Conservation (phyloP, 768 basidiomycete species). For the Nevesoporus exiguus region DNA sequence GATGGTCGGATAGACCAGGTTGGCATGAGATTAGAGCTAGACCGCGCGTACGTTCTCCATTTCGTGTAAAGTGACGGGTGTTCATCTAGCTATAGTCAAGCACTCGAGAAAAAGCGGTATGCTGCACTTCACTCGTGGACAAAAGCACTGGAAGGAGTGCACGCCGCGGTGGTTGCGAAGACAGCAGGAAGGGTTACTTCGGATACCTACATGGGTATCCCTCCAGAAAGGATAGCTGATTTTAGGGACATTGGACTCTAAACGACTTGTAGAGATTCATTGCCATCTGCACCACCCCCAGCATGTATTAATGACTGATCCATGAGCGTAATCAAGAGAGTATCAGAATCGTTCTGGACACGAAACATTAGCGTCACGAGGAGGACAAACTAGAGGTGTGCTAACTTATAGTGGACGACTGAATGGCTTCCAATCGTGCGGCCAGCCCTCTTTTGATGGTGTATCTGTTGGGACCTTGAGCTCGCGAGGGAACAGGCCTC, state of each 20-base stretch:
- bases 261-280: constrained; percentile 9
- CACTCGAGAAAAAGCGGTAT: constrained; percentile 84
- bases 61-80: background rate
- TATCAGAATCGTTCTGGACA: background rate
- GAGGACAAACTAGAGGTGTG: background rate
- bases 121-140: constrained; percentile 80
- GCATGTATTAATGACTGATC: constrained; percentile 1
- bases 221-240: constrained; percentile 31
- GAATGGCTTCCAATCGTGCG: constrained; percentile 79
- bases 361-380: background rate
- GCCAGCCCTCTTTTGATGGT: constrained; percentile 78
- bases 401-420: constrained; percentile 42
- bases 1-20: constrained; percentile 98
- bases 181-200: constrained; percentile 41
- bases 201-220: constrained; percentile 34
- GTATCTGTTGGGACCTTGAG: constrained; percentile 83
- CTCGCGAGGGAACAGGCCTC: constrained; percentile 86
- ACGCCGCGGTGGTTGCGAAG: constrained; percentile 73
- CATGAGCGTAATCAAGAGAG: background rate
- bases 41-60: constrained; percentile 59
- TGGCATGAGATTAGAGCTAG: constrained; percentile 86
- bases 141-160: constrained; percentile 72
- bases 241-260: constrained; percentile 29
- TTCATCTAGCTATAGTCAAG: constrained; percentile 56
- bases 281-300: background rate